Evolutionary conservation across 495 filamentous ascomycete genomes (phyloP).

Genomic region (Emericellopsis terricola): DNA sequence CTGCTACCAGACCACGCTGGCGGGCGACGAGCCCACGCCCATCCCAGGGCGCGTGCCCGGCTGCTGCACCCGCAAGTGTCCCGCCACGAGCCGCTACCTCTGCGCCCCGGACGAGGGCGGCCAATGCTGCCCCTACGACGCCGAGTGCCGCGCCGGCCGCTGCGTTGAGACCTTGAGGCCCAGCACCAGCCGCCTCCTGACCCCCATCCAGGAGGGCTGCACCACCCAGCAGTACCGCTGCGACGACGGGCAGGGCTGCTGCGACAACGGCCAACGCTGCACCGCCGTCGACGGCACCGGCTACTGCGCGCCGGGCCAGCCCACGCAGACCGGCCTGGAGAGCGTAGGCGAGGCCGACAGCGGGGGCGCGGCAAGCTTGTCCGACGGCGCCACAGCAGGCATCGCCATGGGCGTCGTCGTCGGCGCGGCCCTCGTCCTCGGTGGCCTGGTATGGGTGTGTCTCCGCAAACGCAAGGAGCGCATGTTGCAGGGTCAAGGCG

Average conservation of each 20-base stretch:
- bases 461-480: slow-evolving; percentile 11
- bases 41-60: no score
- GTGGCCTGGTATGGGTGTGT: slow-evolving; percentile 16
- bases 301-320: slow-evolving; percentile 25
- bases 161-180: slow-evolving; percentile 13
- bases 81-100: slow-evolving; percentile 15
- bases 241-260: slow-evolving; percentile 55
- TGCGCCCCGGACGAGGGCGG: slow-evolving; percentile 22
- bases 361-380: slow-evolving; percentile 6
- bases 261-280: slow-evolving; percentile 50
- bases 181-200: slow-evolving; percentile 8
- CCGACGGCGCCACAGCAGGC: slow-evolving; percentile 22
- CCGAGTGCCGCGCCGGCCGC: slow-evolving; percentile 10
- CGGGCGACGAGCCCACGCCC: slow-evolving; percentile 6
- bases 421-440: slow-evolving; percentile 17
- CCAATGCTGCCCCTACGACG: slow-evolving; percentile 23
- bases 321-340: slow-evolving; percentile 13
- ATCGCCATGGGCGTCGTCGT: slow-evolving; percentile 25
- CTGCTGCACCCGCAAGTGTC: slow-evolving; percentile 22
- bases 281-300: slow-evolving; percentile 37
- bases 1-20: slow-evolving; percentile 8
- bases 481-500: slow-evolving; percentile 1
- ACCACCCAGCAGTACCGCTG: slow-evolving; percentile 54
- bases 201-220: slow-evolving; percentile 30
- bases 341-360: neutral